Evolutionary conservation across 1,139 yeast genomes (phyloP), one percentile per base, ranked within the genome.

Genomic region (Zygosaccharomyces sapae): DNA sequence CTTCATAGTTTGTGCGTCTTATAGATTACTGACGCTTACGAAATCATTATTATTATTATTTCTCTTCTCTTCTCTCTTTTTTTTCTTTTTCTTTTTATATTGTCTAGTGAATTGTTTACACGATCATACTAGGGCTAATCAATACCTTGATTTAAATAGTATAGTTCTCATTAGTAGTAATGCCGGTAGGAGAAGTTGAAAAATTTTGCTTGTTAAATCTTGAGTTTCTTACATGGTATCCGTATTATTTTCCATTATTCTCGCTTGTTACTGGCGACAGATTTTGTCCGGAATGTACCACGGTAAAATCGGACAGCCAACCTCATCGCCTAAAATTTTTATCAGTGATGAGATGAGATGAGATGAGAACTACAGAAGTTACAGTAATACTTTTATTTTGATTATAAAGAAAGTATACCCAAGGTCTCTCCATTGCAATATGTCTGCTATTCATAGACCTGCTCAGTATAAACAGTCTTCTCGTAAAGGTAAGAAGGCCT

Each of bases 401-500:
- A n/a, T 10, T 6, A 16, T 16, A 10, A 27, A 27, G n/a, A 9
- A 27, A 27, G n/a, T 27, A 27, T 27, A 27, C n/a, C 31, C 31
- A 27, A 27, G 31, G 31, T 9, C 12, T 9, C 5, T 10, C 9
- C 5, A 10, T 27, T 27, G 9, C 31, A 8, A 27, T 10, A 27
- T 27, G 31, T 27, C 31, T 19, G 39, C 47, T 9, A 41, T 36
- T 10, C 51, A 50, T 34, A 59, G 75, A 62, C 80, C 80, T 13
- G 59, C 72, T n/a, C 76, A 73, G 50, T 70, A 70, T 51, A 70
- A 62, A 38, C 96, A 88, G 68, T 67, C 83, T 5, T 86, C 96
- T 5, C 78, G 97, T 61, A 92, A 92, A 72, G 96, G 96, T 45
- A 90, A 86, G 74, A 83, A 77, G 65, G 86, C 97, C 5, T 92